Evolutionary conservation across 345 rosid genomes (phyloP).

Genomic region (Eutrema yunnanense): DNA sequence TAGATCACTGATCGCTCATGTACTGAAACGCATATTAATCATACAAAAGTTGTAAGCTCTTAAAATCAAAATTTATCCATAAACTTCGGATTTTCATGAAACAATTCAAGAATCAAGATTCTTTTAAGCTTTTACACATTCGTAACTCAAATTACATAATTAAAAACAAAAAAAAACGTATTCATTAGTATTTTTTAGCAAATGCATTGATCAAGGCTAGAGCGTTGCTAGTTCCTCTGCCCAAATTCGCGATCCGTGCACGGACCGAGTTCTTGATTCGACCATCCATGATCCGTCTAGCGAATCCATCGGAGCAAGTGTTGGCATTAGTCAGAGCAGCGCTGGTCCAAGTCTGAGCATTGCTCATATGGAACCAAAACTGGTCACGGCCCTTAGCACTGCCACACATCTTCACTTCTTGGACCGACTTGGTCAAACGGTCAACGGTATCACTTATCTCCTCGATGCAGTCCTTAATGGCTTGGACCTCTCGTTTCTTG

Average conservation of each 20-base stretch:
- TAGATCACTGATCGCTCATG: not conserved
- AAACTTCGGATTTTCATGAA: not conserved
- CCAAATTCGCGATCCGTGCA: conserved; percentile 44
- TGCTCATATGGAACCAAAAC: conserved; percentile 67
- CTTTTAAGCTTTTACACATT: not conserved
- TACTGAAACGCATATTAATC: not conserved
- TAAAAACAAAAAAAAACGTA: not conserved
- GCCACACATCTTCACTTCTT: conserved; percentile 55
- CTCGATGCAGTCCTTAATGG: conserved; percentile 62
- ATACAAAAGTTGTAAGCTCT: not conserved
- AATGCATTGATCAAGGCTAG: conserved; percentile 57
- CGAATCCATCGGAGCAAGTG: conserved; percentile 81
- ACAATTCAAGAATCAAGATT: not conserved
- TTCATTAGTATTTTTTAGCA: conserved; percentile 33
- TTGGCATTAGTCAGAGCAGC: conserved; percentile 87
- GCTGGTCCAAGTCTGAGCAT: conserved; percentile 89
- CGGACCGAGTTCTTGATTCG: conserved; percentile 51
- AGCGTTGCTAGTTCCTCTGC: conserved; percentile 82
- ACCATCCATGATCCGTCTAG: conserved; percentile 56
- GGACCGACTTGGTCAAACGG: conserved; percentile 48
- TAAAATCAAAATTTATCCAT: not conserved
- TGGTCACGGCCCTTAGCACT: conserved; percentile 44
- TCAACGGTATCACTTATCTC: conserved; percentile 68
- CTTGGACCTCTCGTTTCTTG: conserved; percentile 48
- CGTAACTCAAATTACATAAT: not conserved